Evolutionary conservation across 106 monocot species (phyloP), one percentile per base, ranked within the genome.

Genomic region (Apostasia ramifera): DNA sequence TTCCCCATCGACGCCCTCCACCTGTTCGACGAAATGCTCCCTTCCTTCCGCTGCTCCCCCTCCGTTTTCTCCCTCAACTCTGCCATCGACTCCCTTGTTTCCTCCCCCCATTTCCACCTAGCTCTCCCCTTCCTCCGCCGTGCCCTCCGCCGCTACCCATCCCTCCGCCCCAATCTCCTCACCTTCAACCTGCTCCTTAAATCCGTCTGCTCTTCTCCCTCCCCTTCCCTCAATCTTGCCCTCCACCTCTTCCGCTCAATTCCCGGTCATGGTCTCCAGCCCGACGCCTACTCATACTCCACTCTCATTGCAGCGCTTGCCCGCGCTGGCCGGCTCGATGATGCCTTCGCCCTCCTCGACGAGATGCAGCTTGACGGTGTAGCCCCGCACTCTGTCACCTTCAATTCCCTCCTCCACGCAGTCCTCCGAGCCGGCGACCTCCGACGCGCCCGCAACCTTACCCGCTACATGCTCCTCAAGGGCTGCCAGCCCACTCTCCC

Each of bases 391-490:
- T 66, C 80, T 1, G 74, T 84, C 41, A 86, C 86, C 39, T 95
- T 86, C 64, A 95, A 91, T 62, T 59, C 86, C 2, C 77, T 95
- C 6, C 79, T 89, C 60, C 80, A 69, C 12, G 73, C 78, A 5
- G 44, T 85, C 11, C 78, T 76, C 76, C 79, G 45, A 3, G 12
- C 71, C 8, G 83, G 91, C 6, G 81, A 94, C 57, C 61, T 91
- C 43, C 6, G 58, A 0, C 80, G 83, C 3, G 94, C 88, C 5
- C 67, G 67, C 2, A 89, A 84, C 59, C 71, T 97, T 50, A 70
- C 73, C 61, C 75, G 74, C 39, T 80, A 80, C 63, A 97, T 97
- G 95, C 68, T 82, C 47, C 89, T 89, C 66, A 97, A 97, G 75
- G 89, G 81, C 41, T 92, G 95, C 60, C 62, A 71, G 13, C 92